Evolutionary conservation across 2,329 filamentous ascomycete species (phyloP), one percentile per base, ranked within the genome.

Genomic region (Boeremia exigua): DNA sequence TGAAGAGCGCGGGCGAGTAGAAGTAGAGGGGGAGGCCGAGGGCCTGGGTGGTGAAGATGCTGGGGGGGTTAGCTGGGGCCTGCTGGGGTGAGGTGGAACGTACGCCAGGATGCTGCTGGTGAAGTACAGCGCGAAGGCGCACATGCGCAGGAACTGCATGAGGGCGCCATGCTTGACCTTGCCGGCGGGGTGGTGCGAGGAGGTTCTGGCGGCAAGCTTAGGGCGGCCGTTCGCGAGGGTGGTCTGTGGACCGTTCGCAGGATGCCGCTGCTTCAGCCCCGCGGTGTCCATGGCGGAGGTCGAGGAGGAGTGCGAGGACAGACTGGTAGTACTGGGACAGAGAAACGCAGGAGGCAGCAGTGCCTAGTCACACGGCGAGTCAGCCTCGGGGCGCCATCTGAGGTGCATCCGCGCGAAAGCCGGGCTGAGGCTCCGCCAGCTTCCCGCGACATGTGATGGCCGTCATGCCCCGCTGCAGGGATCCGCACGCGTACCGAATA

Each of bases 1-100:
- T 91, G 79, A 89, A 96, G 65, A 88, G 82, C 54, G 92, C 86
- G 63, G 84, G 86, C 76, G 88, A 88, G 72, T 90, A 77, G 61
- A 86, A 85, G 72, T 95, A 95, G 8, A 96, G 78, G 12, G 90
- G 90, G 0, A 83, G 70, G 45, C 90, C 91, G 59, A 95, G 76
- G 46, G 91, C 78, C 72, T 96, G 91, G 7, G 90, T 89, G 7
- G 84, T 63, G 65, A 86, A 81, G 67, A 82, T 79, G 62, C 77
- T 79, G 67, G 61, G 19, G 17, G 50, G 32, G 50, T 56, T 36
- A 60, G 73, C 59, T 74, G 72, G 61, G 59, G 54, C 44, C 7
- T 12, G 8, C 2, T 59, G 60, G 44, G 63, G 61, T 56, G 12
- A 11, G 19, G 19, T 12, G 44, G 53, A 55, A 71, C 72, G 54